phyloP scores from a whole-genome alignment of 768 basidiomycete genomes.

The Psilocybe azurescens region DNA sequence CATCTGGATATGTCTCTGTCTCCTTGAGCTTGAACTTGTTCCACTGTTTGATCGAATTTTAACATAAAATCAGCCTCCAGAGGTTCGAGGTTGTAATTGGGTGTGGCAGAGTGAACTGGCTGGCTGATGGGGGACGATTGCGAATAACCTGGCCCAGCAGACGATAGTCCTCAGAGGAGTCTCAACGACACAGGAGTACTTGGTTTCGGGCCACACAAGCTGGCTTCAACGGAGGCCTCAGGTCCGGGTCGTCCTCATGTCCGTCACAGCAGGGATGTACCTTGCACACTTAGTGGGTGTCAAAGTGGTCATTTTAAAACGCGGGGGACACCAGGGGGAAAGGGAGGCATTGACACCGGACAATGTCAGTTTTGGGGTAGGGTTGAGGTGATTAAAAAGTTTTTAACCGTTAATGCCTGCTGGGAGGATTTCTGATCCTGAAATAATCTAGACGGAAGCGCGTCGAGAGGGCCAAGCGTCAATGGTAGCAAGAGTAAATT shows the following conservation, averaged over 20 bases:
- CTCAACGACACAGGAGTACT: conserved; percentile 76
- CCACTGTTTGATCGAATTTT: conserved; percentile 89
- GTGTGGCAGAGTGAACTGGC: conserved; percentile 55
- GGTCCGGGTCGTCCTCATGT: conserved; percentile 89
- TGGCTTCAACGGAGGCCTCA: conserved; percentile 96
- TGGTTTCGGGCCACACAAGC: conserved; percentile 77
- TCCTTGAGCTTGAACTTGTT: conserved; percentile 80
- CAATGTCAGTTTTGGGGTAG: conserved; percentile 56
- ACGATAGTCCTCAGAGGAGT: conserved; percentile 48
- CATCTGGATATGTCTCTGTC: conserved; percentile 34
- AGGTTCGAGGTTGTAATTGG: conserved; percentile 81
- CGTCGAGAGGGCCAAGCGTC: not conserved
- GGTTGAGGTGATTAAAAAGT: conserved; percentile 55
- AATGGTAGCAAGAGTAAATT: not conserved
- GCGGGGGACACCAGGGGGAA: conserved; percentile 52
- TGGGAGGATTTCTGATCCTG: conserved; percentile 25
- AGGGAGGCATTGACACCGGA: conserved; percentile 53
- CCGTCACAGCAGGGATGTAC: conserved; percentile 20
- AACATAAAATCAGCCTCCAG: conserved; percentile 86
- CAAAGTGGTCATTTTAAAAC: conserved; percentile 69
- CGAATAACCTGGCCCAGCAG: conserved; percentile 43
- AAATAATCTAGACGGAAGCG: not conserved
- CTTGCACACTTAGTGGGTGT: conserved; percentile 60
- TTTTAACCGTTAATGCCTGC: conserved; percentile 46
- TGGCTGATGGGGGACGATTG: conserved; percentile 46